Percentiles rank a stretch among this genome's conserved stretches.
Evolutionary conservation across 2,329 filamentous ascomycete species (phyloP).

Genomic region (Penicillium sumatraense): DNA sequence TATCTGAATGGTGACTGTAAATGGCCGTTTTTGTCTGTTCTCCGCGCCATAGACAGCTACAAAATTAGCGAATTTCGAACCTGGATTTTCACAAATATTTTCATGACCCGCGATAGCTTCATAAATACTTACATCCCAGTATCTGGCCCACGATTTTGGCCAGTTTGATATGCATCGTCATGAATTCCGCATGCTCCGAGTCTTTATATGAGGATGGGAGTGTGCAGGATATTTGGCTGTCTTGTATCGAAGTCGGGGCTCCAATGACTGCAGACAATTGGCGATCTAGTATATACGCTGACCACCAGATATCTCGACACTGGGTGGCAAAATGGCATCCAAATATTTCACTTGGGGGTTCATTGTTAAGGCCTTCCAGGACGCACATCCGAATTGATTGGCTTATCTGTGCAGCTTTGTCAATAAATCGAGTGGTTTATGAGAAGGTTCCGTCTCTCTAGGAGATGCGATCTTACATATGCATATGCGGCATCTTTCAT

Average conservation of each 20-base stretch:
- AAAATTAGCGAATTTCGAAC: neutral
- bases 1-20: neutral
- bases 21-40: neutral
- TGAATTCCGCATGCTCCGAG: neutral
- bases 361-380: neutral
- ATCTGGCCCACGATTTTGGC: conserved; percentile 1
- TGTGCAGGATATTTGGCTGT: neutral
- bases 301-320: conserved; percentile 3
- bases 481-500: conserved; percentile 4
- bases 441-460: no score
- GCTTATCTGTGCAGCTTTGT: neutral
- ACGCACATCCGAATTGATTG: neutral
- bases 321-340: neutral
- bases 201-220: neutral
- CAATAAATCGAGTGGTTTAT: neutral
- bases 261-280: neutral
- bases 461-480: neutral
- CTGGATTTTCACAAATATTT: neutral
- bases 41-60: neutral
- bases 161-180: neutral
- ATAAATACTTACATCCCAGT: neutral
- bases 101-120: neutral
- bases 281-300: neutral
- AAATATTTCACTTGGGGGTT: conserved; percentile 2
- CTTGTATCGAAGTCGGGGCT: neutral